phyloP scores from a whole-genome alignment of 202 grass and related monocot species.

The Zoysia matrella region DNA sequence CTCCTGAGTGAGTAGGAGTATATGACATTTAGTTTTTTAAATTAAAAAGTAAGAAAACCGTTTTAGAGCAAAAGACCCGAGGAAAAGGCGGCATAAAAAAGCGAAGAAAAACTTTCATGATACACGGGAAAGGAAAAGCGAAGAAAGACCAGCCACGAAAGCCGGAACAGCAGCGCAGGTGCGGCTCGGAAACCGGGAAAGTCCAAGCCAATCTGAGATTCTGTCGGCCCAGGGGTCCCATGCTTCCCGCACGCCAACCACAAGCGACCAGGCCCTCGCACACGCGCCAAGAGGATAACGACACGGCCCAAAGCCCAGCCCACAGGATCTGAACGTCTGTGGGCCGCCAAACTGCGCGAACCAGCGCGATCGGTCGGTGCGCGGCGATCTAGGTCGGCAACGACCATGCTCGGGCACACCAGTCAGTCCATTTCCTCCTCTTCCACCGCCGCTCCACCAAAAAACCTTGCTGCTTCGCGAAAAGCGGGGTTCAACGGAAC shows the following conservation, averaged over 20 bases:
- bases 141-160: constrained; percentile 7
- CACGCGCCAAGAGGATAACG: not conserved
- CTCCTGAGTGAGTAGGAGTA: too few species aligned
- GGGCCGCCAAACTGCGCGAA: not conserved
- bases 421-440: not conserved
- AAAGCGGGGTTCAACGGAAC: not conserved
- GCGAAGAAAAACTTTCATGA: constrained; percentile 31
- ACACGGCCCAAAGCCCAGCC: not conserved
- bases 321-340: not conserved
- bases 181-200: constrained; percentile 28
- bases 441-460: not conserved
- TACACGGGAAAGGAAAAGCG: constrained; percentile 3
- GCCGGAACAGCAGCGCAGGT: not conserved
- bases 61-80: not conserved
- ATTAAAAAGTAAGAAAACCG: not conserved
- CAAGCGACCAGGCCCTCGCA: not conserved
- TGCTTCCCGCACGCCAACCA: not conserved
- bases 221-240: constrained; percentile 29
- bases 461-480: constrained; percentile 11
- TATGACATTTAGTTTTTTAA: not conserved
- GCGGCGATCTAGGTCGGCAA: too few species aligned
- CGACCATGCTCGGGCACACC: too few species aligned
- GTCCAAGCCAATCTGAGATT: not conserved
- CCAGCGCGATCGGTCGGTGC: not conserved
- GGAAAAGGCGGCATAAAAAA: not conserved